phyloP scores from a whole-genome alignment of 2,329 filamentous ascomycete species.

The Metarhizium sp. region DNA sequence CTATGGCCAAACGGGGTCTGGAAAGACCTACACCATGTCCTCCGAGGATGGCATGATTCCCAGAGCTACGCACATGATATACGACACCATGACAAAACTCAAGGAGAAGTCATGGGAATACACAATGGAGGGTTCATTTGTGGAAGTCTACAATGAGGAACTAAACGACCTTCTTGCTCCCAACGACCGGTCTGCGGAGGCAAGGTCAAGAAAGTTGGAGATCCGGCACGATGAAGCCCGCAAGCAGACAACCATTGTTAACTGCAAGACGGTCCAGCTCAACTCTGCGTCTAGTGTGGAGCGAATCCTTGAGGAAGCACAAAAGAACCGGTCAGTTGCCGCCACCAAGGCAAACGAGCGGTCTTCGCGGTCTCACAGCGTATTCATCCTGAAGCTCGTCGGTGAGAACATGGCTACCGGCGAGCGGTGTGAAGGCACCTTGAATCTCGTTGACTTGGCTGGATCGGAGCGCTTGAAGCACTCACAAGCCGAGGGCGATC shows the following conservation, averaged over 20 bases:
- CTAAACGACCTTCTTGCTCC: conserved; percentile 73
- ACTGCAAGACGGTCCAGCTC: conserved; percentile 67
- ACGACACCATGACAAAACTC: conserved; percentile 72
- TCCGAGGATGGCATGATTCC: conserved; percentile 90
- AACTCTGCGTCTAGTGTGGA: conserved; percentile 75
- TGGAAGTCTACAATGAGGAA: conserved; percentile 98
- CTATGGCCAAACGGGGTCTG: conserved; percentile 94
- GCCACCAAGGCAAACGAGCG: conserved; percentile 97
- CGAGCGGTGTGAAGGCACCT: conserved; percentile 81
- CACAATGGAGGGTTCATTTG: conserved; percentile 86
- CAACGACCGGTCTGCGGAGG: conserved; percentile 51
- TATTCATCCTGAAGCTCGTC: conserved; percentile 80
- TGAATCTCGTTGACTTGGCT: conserved; percentile 93
- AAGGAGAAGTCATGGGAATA: conserved; percentile 92
- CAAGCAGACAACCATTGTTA: conserved; percentile 73
- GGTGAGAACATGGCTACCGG: conserved; percentile 66
- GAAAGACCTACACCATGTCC: conserved; percentile 96
- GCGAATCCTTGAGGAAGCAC: conserved; percentile 68
- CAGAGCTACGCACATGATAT: conserved; percentile 85
- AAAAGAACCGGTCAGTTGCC: conserved; percentile 81
- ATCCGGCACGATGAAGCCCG: conserved; percentile 78
- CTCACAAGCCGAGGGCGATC: conserved; percentile 75
- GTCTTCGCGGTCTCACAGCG: conserved; percentile 87
- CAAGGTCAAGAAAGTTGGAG: conserved; percentile 72
- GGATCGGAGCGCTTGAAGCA: conserved; percentile 87